Evolutionary conservation across 768 basidiomycete species (phyloP).

Genomic region (Amanita rubescens): DNA sequence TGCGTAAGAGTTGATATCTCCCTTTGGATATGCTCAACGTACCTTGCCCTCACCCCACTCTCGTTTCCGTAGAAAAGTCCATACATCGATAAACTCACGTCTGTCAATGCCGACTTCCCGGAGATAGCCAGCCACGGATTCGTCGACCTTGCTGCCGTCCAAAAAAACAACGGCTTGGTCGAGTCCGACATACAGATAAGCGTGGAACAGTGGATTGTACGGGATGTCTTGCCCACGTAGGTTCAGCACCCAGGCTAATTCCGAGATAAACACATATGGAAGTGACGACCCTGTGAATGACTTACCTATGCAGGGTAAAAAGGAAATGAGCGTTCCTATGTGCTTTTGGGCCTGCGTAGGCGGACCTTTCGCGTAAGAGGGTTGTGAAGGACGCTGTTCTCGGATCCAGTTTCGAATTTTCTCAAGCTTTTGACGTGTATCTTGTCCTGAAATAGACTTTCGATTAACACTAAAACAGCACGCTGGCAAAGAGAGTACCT

Average conservation of each 20-base stretch:
- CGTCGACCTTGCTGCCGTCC: slow-evolving; percentile 55
- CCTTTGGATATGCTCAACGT: slow-evolving; percentile 6
- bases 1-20: not conserved
- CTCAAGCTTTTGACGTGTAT: slow-evolving; percentile 63
- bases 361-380: slow-evolving; percentile 54
- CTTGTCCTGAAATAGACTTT: slow-evolving; percentile 33
- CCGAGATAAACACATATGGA: not conserved
- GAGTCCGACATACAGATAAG: slow-evolving; percentile 71
- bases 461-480: not conserved
- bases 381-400: slow-evolving; percentile 47
- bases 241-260: slow-evolving; percentile 77
- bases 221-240: slow-evolving; percentile 87
- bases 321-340: slow-evolving; percentile 59
- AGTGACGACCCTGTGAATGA: slow-evolving; percentile 3
- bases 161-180: slow-evolving; percentile 68
- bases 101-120: slow-evolving; percentile 46
- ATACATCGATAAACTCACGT: slow-evolving; percentile 68
- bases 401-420: slow-evolving; percentile 66
- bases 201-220: slow-evolving; percentile 87
- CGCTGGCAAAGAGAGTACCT: slow-evolving; percentile 24
- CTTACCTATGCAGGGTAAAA: slow-evolving; percentile 65
- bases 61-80: slow-evolving; percentile 67
- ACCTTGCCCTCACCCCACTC: slow-evolving; percentile 80
- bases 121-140: slow-evolving; percentile 53
- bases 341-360: slow-evolving; percentile 58